Evolutionary conservation across 1,139 yeast genomes (phyloP), one percentile per base, ranked within the genome.

Genomic region (Pichia sp.): DNA sequence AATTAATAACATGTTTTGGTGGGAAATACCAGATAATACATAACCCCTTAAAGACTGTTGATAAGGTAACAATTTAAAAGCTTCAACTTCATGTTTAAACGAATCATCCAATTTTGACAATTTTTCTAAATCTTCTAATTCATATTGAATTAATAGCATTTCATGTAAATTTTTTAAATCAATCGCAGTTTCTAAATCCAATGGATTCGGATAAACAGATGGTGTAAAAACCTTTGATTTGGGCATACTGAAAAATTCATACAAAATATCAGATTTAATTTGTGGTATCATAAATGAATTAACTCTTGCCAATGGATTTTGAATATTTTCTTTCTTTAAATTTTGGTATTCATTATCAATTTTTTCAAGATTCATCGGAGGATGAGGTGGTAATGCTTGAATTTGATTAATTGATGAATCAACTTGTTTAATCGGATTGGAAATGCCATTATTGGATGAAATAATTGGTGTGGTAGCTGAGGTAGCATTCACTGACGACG

Each of bases 11-110:
- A 86, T 74, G 53, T 75, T 76, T 55, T 82, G 80, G 55, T 81
- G 83, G 77, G 84, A 81, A 40, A 78, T 63, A 52, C 77, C 79
- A 5, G 82, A 73, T 38, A 82, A 62, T 1, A 82, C 57, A 50
- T 76, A 78, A 1, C 90, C 92, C 53, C 84, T 69, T 31, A 81
- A 63, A 35, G 83, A 78, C 52, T 78, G 78, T 56, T 83, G 92
- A 35, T 70, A 62, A 0, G 87, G 86, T 27, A 82, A 60, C 33
- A 82, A 61, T 53, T 79, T 76, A 46, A 82, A 65, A 29, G 78
- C 69, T 49, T 69, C 68, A 46, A 63, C 70, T 46, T 73, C 77
- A 37, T 64, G 57, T 39, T 60, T 48, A 12, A 63, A 64, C 28
- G 68, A 65, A 10, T 57, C 52, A 42, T 64, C 66, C 4, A 64